Conservation (phyloP, 148 eudicot species). For the Camellia japonica region DNA sequence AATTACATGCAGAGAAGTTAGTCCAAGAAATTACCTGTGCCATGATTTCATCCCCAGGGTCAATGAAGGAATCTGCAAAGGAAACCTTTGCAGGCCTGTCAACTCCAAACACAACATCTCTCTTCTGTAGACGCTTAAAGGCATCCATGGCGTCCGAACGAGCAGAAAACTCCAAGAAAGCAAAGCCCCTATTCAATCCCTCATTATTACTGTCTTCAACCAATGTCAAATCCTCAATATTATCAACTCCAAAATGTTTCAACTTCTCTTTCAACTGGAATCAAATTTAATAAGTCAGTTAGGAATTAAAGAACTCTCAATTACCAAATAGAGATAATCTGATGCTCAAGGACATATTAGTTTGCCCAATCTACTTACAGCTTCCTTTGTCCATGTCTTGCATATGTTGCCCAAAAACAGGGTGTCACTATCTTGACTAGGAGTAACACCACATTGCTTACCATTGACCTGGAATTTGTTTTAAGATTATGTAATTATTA, state of each 20-base stretch:
- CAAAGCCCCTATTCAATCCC: constrained; percentile 92
- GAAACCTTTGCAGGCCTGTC: constrained; percentile 97
- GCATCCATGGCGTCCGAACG: constrained; percentile 97
- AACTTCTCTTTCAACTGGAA: constrained; percentile 89
- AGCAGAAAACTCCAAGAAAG: constrained; percentile 91
- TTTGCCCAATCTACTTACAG: constrained; percentile 68
- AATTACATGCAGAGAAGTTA: constrained; percentile 8
- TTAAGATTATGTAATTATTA: constrained; percentile 33
- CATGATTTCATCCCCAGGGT: constrained; percentile 99
- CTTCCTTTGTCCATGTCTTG: constrained; percentile 97
- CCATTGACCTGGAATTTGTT: constrained; percentile 87
- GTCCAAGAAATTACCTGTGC: constrained; percentile 70
- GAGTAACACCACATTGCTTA: constrained; percentile 92
- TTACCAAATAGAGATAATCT: constrained; percentile 25
- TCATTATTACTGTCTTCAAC: constrained; percentile 83
- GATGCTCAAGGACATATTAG: constrained; percentile 28
- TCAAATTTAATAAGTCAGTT: constrained; percentile 39
- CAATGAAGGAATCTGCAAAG: constrained; percentile 94
- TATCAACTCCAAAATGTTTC: constrained; percentile 81
- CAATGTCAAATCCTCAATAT: constrained; percentile 83
- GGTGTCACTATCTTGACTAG: constrained; percentile 96
- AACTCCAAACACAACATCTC: constrained; percentile 85
- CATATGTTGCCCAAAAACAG: constrained; percentile 96
- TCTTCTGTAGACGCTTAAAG: constrained; percentile 88
- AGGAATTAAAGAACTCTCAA: constrained; percentile 38